Evolutionary conservation across 495 filamentous ascomycete genomes (phyloP).

Genomic region (Lophiostoma macrostomum): DNA sequence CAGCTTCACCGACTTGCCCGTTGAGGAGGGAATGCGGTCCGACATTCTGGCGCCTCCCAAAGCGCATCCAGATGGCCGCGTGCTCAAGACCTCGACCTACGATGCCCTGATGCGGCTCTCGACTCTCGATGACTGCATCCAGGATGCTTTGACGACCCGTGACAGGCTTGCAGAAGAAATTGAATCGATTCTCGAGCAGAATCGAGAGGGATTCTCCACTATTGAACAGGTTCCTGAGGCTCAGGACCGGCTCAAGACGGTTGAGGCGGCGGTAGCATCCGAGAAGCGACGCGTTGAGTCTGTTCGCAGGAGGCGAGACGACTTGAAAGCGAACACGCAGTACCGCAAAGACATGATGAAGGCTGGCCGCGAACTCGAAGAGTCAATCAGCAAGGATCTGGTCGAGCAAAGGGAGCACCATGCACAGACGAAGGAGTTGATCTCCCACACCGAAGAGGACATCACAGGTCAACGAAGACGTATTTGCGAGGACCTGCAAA

Average conservation of each 20-base stretch:
- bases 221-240: slow-evolving; percentile 58
- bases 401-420: slow-evolving; percentile 59
- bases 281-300: slow-evolving; percentile 64
- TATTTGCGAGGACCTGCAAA: slow-evolving; percentile 75
- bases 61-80: slow-evolving; percentile 44
- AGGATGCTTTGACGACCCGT: slow-evolving; percentile 80
- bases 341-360: slow-evolving; percentile 65
- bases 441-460: slow-evolving; percentile 56
- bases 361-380: slow-evolving; percentile 57
- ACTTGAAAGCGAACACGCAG: slow-evolving; percentile 63
- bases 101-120: slow-evolving; percentile 85
- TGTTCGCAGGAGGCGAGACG: slow-evolving; percentile 55
- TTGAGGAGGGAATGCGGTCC: slow-evolving; percentile 34
- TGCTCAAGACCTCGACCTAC: slow-evolving; percentile 72
- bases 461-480: slow-evolving; percentile 78
- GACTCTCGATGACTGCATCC: slow-evolving; percentile 86
- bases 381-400: slow-evolving; percentile 48
- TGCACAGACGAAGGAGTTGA: slow-evolving; percentile 50
- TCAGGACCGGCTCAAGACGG: slow-evolving; percentile 59
- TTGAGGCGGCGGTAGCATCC: slow-evolving; percentile 56
- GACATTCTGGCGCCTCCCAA: slow-evolving; percentile 38
- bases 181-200: slow-evolving; percentile 61
- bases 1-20: slow-evolving; percentile 58
- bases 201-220: slow-evolving; percentile 44
- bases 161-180: slow-evolving; percentile 75